Evolutionary conservation across 306 rosid genomes (phyloP).

Genomic region (Prunus kanzakura): DNA sequence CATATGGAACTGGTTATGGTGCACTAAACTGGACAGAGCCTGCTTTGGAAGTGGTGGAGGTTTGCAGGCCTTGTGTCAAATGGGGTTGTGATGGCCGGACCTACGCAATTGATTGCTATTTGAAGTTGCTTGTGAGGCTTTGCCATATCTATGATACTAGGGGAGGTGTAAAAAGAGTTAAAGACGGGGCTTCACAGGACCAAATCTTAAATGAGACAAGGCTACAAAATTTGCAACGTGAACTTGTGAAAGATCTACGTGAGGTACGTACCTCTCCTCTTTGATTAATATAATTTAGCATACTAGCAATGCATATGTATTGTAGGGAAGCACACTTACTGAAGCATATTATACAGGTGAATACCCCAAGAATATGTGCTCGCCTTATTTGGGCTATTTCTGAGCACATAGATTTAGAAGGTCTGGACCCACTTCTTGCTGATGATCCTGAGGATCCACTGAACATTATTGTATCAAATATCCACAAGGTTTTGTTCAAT

Average conservation of each 20-base stretch:
- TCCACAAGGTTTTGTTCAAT: conserved; percentile 83
- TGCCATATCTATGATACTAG: conserved; percentile 91
- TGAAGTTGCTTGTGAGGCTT: conserved; percentile 91
- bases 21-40: conserved; percentile 99
- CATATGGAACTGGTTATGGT: conserved; percentile 99
- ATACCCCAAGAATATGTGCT: conserved; percentile 84
- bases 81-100: conserved; percentile 99
- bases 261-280: conserved; percentile 49
- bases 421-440: conserved; percentile 96
- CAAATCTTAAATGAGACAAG: conserved; percentile 98
- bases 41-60: conserved; percentile 97
- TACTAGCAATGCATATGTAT: neutral
- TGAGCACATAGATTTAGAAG: conserved; percentile 94
- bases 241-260: conserved; percentile 75
- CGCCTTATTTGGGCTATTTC: conserved; percentile 92
- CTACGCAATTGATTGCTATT: conserved; percentile 94
- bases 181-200: conserved; percentile 98
- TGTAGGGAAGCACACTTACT: neutral
- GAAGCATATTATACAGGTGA: conserved; percentile 50
- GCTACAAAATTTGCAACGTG: conserved; percentile 91
- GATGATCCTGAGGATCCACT: conserved; percentile 97
- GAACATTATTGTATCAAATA: conserved; percentile 73
- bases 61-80: conserved; percentile 94
- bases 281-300: neutral
- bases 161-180: conserved; percentile 94